Evolutionary conservation across 306 rosid species (phyloP).

Genomic region (Adenanthera pavonina): DNA sequence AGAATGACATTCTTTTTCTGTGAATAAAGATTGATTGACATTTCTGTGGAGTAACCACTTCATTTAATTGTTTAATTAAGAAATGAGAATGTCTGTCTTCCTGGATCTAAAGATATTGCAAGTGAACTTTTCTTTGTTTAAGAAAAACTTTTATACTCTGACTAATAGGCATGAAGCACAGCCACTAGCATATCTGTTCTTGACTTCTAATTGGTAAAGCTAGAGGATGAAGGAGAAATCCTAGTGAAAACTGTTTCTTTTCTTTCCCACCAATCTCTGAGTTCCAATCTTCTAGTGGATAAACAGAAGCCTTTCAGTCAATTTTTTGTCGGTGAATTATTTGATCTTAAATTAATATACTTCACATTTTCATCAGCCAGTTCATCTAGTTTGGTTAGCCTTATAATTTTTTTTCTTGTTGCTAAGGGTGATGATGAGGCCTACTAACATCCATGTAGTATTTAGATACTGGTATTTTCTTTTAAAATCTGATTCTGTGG

Average conservation of each 20-base stretch:
- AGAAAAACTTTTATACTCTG: background rate
- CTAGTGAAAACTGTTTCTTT: background rate
- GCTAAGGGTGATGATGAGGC: background rate
- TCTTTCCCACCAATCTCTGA: background rate
- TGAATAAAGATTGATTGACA: background rate
- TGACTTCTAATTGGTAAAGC: background rate
- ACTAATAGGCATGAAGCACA: background rate
- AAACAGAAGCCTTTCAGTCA: background rate
- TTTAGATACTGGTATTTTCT: background rate
- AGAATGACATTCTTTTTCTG: background rate
- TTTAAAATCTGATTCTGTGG: background rate
- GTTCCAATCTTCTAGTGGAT: background rate
- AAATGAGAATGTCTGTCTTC: constrained; percentile 11
- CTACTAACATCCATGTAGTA: background rate
- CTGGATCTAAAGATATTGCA: constrained; percentile 14
- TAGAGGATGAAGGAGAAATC: background rate
- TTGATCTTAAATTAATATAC: background rate
- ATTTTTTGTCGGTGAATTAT: background rate
- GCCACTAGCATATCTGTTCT: background rate
- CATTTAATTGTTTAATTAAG: constrained; percentile 5
- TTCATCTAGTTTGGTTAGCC: background rate
- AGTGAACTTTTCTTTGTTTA: background rate
- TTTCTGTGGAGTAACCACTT: background rate
- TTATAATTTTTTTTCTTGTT: background rate
- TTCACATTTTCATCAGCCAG: background rate